Percentiles rank a stretch among this genome's conserved stretches.
These are phyloP conservation scores for Aspergillus sp. DNA, from an alignment of 2,329 filamentous ascomycete species.

Conservation along the genomic window DNA sequence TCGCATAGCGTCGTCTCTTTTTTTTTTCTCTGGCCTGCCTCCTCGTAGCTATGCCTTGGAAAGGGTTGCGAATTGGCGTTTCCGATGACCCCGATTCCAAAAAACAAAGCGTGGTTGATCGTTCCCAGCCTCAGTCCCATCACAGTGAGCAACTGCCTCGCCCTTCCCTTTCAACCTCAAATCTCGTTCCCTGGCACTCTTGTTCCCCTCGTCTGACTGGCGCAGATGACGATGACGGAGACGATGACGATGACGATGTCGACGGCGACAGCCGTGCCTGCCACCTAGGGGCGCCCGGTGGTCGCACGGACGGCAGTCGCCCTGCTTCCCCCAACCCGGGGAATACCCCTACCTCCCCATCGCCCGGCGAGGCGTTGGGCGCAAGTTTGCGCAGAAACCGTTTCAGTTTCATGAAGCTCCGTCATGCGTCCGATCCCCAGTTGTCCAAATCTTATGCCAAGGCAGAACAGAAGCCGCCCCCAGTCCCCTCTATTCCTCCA, in stretches of 20 bases:
- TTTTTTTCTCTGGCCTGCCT: slow-evolving; percentile 7
- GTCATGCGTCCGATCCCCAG: slow-evolving; percentile 89
- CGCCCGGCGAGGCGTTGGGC: slow-evolving; percentile 14
- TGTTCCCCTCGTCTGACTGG: slow-evolving; percentile 16
- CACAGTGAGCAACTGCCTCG: slow-evolving; percentile 32
- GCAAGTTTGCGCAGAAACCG: slow-evolving; percentile 34
- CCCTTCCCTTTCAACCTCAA: slow-evolving; percentile 20
- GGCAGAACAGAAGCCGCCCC: slow-evolving; percentile 49
- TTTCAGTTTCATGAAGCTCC: slow-evolving; percentile 68
- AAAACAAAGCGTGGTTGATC: slow-evolving; percentile 25
- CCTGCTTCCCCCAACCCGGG: slow-evolving; percentile 8
- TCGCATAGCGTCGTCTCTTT: slow-evolving; percentile 7
- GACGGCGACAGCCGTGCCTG: slow-evolving; percentile 3
- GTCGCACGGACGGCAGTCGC: slow-evolving; percentile 10
- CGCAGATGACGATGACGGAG: slow-evolving; percentile 9
- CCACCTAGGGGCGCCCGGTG: slow-evolving; percentile 9
- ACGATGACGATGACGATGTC: slow-evolving; percentile 5
- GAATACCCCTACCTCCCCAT: slow-evolving; percentile 8
- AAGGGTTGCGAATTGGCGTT: slow-evolving; percentile 29
- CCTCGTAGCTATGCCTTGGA: slow-evolving; percentile 33
- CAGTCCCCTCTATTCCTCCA: slow-evolving; percentile 32
- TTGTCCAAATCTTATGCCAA: slow-evolving; percentile 64
- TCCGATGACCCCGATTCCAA: slow-evolving; percentile 27
- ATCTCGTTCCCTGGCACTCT: slow-evolving; percentile 24
- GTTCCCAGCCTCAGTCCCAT: slow-evolving; percentile 18